Base-by-base conservation (phyloP, 2,329 filamentous ascomycete genomes). In the Hirsutella rhossiliensis region DNA sequence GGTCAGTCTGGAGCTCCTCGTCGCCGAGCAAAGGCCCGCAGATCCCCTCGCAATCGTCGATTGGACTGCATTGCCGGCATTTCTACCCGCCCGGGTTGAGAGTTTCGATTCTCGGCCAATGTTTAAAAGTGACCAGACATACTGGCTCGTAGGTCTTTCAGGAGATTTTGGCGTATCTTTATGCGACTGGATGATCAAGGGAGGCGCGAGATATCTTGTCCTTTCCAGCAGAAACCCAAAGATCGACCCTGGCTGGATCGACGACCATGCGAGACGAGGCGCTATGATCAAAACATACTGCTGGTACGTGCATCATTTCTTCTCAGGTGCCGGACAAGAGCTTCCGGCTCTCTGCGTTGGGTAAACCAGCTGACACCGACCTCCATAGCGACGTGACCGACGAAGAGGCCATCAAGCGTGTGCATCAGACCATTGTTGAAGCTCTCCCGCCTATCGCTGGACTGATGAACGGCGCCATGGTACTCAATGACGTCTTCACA, bases 391-490 rank as follows among this genome's bases (percentile, higher is more conserved):
- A 53, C 28, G 50, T 55, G 17, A 56, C 50, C 19, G 48, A 53
- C 38, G 42, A 44, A 15, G 38, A 32, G 3, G 43, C 47, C 11
- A 32, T 52, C 2, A 30, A 43, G 15, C 32, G 29, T 4, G 43
- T 43, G 13, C 45, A 47, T 13, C 42, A 41, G 3, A 17, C 54
- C 7, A 57, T 66, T 9, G 38, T 45, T 3, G 43, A 50, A 9
- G 50, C 47, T 0, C 54, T 64, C 50, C 64, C 64, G 1, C 55
- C 57, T 0, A 56, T 67, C 13, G 58, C 48, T 0, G 64, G 64
- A 23, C 60, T 67, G 6, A 56, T 56, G 3, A 60, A 66, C 32
- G 63, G 62, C 3, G 62, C 63, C 11, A 60, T 64, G 57, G 54
- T 66, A 6, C 47, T 67, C 1, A 39, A 52, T 2, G 59, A 63